Evolutionary conservation across 2,329 filamentous ascomycete species (phyloP).

Genomic region (Cylindrodendrum hubeiense): DNA sequence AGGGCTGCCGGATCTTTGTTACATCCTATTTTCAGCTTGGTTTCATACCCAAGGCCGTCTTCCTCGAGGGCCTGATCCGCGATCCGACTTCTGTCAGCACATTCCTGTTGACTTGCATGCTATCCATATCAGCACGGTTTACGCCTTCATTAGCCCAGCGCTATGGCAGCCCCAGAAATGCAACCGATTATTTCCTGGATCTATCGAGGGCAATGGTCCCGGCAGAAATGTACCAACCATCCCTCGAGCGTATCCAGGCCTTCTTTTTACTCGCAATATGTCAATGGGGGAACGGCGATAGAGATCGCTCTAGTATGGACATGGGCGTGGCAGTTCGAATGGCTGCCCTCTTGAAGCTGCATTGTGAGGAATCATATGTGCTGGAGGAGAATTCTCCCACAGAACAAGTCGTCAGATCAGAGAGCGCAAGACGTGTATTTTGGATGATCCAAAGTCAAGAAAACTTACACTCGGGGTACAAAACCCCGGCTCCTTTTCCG

Average conservation of each 20-base stretch:
- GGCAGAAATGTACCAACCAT: conserved; percentile 45
- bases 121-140: conserved; percentile 48
- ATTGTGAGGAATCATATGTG: conserved; percentile 52
- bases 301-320: conserved; percentile 47
- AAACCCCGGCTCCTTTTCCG: conserved; percentile 48
- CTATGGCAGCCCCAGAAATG: conserved; percentile 39
- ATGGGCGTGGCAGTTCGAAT: conserved; percentile 54
- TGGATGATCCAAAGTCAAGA: conserved; percentile 54
- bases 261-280: conserved; percentile 50
- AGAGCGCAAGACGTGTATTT: conserved; percentile 51
- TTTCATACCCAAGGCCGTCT: conserved; percentile 49
- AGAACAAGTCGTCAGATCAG: conserved; percentile 47
- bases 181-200: conserved; percentile 46
- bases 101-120: conserved; percentile 47
- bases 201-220: conserved; percentile 40
- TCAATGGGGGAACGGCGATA: conserved; percentile 51
- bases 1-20: conserved; percentile 44
- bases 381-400: conserved; percentile 40
- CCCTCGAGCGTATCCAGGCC: conserved; percentile 45
- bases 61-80: conserved; percentile 43
- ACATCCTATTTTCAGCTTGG: conserved; percentile 49
- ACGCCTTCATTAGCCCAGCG: conserved; percentile 43
- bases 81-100: conserved; percentile 37
- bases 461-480: conserved; percentile 52
- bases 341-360: conserved; percentile 50